Evolutionary conservation across 306 rosid genomes (phyloP), one percentile per base, ranked within the genome.

Genomic region (Senna tora): DNA sequence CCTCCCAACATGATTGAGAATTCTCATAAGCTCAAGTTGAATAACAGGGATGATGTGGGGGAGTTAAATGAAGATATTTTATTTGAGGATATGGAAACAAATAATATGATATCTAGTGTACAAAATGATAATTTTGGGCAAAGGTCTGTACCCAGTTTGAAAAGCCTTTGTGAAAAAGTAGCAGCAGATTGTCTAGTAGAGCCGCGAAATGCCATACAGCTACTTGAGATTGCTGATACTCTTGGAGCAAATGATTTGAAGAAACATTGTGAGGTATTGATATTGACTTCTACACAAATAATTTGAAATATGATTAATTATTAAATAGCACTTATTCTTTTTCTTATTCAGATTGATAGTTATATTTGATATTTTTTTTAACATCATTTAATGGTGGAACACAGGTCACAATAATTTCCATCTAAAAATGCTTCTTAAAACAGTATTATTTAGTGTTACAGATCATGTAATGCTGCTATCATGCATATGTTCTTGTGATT

Each of bases 191-290:
- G 79, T 85, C 55, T 94, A 70, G 97, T 94, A 79, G 98, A 94
- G 84, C 98, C 98, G 72, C 88, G 98, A 21, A 94, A 94, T 79
- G 90, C 98, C 52, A 68, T 89, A 33, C 94, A 87, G 69, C 59
- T 94, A 73, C 95, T 94, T 63, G 97, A 94, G 80, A 91, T 94
- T 77, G 91, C 98, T 3, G 97, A 89, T 73, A 82, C 96, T 56
- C 92, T 94, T 13, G 94, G 81, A 69, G 97, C 95, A 22, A 77
- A 83, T 79, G 88, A 89, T 85, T 72, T 94, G 80, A 82, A 83
- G 84, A 89, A 89, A 83, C 79, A 94, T 41, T 94, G 97, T 51
- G 95, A 94, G 96, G 98, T 93, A 89, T 55, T 58, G 6, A 38
- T 67, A 38, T 41, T 68, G 34, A 53, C 60, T 54, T 14, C 72